Evolutionary conservation across 2,329 filamentous ascomycete species (phyloP).

Genomic region (Nothophoma quercina): DNA sequence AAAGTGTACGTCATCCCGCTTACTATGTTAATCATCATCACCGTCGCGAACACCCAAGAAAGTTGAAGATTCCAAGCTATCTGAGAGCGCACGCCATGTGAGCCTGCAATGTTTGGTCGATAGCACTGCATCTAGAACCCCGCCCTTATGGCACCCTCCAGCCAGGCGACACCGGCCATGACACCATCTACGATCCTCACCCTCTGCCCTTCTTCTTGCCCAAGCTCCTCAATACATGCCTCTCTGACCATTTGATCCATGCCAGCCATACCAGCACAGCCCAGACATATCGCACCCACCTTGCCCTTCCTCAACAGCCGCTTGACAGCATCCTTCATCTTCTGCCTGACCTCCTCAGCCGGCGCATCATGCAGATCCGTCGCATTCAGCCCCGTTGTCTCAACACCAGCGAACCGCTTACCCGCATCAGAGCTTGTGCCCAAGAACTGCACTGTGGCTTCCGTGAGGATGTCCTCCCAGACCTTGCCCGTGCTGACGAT

Average conservation of each 20-base stretch:
- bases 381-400: constrained; percentile 81
- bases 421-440: constrained; percentile 55
- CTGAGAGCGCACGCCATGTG: too few relatives aligned
- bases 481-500: constrained; percentile 88
- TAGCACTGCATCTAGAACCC: constrained; percentile 32
- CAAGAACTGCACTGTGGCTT: constrained; percentile 71
- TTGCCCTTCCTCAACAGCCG: constrained; percentile 65
- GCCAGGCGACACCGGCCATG: constrained; percentile 69
- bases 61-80: too few relatives aligned
- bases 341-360: constrained; percentile 67
- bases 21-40: too few relatives aligned
- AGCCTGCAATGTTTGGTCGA: too few relatives aligned
- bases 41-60: too few relatives aligned
- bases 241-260: constrained; percentile 78
- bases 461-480: constrained; percentile 77
- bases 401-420: constrained; percentile 76
- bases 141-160: constrained; percentile 60
- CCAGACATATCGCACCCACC: constrained; percentile 77
- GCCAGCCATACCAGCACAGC: constrained; percentile 90
- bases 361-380: constrained; percentile 77
- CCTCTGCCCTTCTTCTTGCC: constrained; percentile 63
- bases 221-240: constrained; percentile 71
- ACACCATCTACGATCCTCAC: constrained; percentile 83
- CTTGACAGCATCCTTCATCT: constrained; percentile 74
- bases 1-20: constrained; percentile 13